These are phyloP conservation scores for Strombidium stylifer DNA, from an alignment of 73 alveolate species.

Conservation along the genomic window DNA sequence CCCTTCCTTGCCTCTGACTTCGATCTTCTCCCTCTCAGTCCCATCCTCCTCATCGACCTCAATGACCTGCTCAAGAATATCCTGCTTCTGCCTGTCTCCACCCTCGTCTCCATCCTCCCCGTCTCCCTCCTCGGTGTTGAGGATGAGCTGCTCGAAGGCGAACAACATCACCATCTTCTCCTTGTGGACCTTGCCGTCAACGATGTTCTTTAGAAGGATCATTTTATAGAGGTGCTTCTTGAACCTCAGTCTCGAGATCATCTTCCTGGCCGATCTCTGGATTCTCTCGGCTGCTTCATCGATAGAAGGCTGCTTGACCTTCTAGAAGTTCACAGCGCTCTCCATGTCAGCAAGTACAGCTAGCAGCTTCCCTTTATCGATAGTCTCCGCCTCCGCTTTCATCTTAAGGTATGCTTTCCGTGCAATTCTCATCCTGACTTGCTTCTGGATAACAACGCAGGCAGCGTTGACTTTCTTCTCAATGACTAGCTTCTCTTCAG, in stretches of 20 bases:
- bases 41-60: no score
- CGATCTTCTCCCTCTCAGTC: no score
- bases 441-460: conserved; percentile 3
- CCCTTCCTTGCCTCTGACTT: conserved; percentile 13
- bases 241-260: conserved; percentile 30
- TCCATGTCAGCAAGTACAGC: conserved; percentile 16
- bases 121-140: conserved; percentile 36
- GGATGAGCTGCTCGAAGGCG: conserved; percentile 39
- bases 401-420: neutral
- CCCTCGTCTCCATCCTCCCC: conserved; percentile 31
- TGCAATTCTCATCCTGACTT: conserved; percentile 10
- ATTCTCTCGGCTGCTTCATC: conserved; percentile 11
- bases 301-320: neutral
- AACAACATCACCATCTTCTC: conserved; percentile 32
- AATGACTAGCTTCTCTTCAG: conserved; percentile 20
- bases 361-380: neutral
- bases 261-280: conserved; percentile 22
- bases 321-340: conserved; percentile 1
- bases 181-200: conserved; percentile 33
- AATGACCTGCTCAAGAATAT: no score
- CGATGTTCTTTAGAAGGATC: conserved; percentile 30
- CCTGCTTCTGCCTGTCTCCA: conserved; percentile 3
- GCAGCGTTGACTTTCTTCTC: conserved; percentile 15
- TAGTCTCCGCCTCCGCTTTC: neutral
- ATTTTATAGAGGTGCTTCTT: conserved; percentile 9